Evolutionary conservation across 2,329 filamentous ascomycete species (phyloP), one percentile per base, ranked within the genome.

Genomic region (Phyllosticta citriasiana): DNA sequence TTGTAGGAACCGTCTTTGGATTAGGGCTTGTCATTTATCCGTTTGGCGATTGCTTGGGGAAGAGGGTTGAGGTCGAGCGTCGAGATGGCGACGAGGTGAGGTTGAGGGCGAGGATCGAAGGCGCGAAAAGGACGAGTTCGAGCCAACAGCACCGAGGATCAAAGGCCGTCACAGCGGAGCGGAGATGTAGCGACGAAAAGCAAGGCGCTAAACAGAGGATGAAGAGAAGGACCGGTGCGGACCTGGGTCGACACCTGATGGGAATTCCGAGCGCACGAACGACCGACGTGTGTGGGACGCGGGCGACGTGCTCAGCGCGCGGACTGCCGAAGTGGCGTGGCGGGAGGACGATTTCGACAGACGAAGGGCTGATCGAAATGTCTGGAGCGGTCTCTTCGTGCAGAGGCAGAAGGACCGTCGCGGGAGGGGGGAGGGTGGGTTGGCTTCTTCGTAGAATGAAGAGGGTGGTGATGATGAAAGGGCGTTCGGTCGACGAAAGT

Each of bases 11-110:
- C 64, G 73, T 77, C 76, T 78, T 76, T 73, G 77, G 74, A 73
- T 78, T 77, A 74, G 80, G 80, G 80, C 82, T 84, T 77, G 79
- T 85, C 83, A 86, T 85, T 81, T 80, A 80, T 70, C 66, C 63
- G 64, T 60, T 62, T 65, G 65, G 55, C 47, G 57, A 12, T 57
- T 61, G 7, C 53, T 60, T 63, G 35, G 57, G 56, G 10, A 12
- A 35, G 54, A 35, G 26, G 35, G 26, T 9, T 35, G 33, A 19
- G 63, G 63, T 57, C 55, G 57, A 57, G 57, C 19, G 19, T 14
- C 16, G 53, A 30, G 60, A 54, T 35, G 30, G 26, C 47, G 56
- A 40, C 63, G 65, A 62, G 57, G 64, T 47, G 40, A 47, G 65
- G 64, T 62, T 64, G 65, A 62, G 65, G n/a, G 62, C 65, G 61